phyloP scores from a whole-genome alignment of 345 rosid species.

The Kandelia obovata region DNA sequence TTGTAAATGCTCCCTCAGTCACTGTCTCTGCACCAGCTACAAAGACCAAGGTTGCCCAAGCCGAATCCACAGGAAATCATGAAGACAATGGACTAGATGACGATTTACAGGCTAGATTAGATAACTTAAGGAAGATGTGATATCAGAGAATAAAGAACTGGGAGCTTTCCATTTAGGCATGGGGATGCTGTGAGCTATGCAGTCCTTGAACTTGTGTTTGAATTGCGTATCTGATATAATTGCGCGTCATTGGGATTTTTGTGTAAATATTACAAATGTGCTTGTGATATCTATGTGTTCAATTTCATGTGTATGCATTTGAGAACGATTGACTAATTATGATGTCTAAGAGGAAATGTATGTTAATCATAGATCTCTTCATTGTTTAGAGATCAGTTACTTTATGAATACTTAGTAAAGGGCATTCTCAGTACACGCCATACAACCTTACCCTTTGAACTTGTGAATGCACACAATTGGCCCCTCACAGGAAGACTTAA shows the following conservation, averaged over 20 bases:
- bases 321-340: too few species aligned
- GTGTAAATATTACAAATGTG: neutral
- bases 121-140: conserved; percentile 77
- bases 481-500: too few species aligned
- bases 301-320: too few species aligned
- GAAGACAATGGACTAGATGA: conserved; percentile 69
- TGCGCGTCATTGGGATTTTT: neutral
- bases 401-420: too few species aligned
- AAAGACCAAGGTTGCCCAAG: conserved; percentile 63
- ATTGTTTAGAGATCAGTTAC: neutral
- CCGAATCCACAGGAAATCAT: conserved; percentile 46
- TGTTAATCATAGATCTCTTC: neutral
- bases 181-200: neutral
- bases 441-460: too few species aligned
- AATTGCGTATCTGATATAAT: neutral
- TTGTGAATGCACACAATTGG: too few species aligned
- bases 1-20: conserved; percentile 78
- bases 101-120: conserved; percentile 83
- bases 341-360: neutral
- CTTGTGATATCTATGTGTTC: neutral
- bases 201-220: neutral
- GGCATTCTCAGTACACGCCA: too few species aligned
- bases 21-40: conserved; percentile 63
- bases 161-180: neutral
- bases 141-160: neutral